These are phyloP conservation scores for Trichoderma sp. DNA, from an alignment of 2,329 filamentous ascomycete genomes.

Conservation along the genomic window DNA sequence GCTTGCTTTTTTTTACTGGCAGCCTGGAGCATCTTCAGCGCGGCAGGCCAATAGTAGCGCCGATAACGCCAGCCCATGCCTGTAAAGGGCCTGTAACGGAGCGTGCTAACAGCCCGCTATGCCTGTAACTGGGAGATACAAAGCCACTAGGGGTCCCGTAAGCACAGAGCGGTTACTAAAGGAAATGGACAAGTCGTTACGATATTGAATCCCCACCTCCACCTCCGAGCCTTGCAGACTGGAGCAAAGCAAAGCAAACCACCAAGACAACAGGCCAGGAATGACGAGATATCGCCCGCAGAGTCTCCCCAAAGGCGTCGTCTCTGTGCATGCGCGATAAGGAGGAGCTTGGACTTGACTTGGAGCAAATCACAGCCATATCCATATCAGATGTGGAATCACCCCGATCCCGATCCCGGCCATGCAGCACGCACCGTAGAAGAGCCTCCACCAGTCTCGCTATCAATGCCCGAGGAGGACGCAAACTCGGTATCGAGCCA, in stretches of 20 bases:
- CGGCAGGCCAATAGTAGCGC: background rate
- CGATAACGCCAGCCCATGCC: background rate
- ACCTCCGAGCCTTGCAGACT: slow-evolving; percentile 9
- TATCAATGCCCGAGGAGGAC: slow-evolving; percentile 37
- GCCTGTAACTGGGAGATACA: background rate
- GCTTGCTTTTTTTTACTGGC: background rate
- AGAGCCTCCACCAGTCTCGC: slow-evolving; percentile 17
- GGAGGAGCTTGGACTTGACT: background rate
- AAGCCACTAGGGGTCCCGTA: background rate
- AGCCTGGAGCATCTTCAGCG: background rate
- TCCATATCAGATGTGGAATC: slow-evolving; percentile 30
- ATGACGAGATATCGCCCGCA: slow-evolving; percentile 12
- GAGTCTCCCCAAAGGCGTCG: background rate
- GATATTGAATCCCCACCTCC: background rate
- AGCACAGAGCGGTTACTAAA: background rate
- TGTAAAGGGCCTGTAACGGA: background rate
- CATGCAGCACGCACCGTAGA: slow-evolving; percentile 28
- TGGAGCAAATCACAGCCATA: background rate
- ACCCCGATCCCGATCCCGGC: slow-evolving; percentile 8
- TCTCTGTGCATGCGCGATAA: slow-evolving; percentile 8
- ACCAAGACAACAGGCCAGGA: background rate
- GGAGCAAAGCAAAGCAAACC: background rate
- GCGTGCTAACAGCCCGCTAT: background rate
- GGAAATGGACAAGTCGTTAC: background rate
- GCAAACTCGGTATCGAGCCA: slow-evolving; percentile 37